Conservation (phyloP, 495 filamentous ascomycete genomes). For the Xylaria acuta region DNA sequence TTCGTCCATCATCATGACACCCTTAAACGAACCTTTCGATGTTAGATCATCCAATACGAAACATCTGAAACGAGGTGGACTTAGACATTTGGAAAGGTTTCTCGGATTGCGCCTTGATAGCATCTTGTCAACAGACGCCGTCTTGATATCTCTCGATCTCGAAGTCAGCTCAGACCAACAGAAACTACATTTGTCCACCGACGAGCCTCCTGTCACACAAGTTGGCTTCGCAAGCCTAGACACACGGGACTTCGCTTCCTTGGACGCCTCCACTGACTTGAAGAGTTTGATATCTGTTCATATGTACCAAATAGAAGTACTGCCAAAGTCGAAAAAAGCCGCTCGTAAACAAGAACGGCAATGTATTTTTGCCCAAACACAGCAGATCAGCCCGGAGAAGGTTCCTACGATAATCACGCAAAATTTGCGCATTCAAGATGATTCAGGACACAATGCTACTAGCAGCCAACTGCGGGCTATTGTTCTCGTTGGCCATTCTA, state of each 20-base stretch:
- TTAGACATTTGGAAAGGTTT: neutral
- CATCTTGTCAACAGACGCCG: neutral
- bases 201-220: neutral
- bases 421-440: neutral
- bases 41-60: neutral
- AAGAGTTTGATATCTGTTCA: neutral
- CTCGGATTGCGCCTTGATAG: neutral
- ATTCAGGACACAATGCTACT: neutral
- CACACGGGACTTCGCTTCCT: neutral
- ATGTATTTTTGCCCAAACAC: conserved; percentile 1
- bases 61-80: neutral
- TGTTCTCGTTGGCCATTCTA: neutral
- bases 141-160: neutral
- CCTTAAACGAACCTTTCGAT: neutral
- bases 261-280: neutral
- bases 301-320: conserved; percentile 8
- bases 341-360: too few relatives aligned
- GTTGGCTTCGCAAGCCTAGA: neutral
- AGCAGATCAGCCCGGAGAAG: neutral
- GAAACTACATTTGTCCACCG: neutral
- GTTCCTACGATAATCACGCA: neutral
- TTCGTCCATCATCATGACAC: neutral
- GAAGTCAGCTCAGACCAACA: neutral
- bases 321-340: neutral
- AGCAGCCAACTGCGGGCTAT: neutral